Conservation (phyloP, 2,329 filamentous ascomycete genomes). For the Trichoderma sp. region DNA sequence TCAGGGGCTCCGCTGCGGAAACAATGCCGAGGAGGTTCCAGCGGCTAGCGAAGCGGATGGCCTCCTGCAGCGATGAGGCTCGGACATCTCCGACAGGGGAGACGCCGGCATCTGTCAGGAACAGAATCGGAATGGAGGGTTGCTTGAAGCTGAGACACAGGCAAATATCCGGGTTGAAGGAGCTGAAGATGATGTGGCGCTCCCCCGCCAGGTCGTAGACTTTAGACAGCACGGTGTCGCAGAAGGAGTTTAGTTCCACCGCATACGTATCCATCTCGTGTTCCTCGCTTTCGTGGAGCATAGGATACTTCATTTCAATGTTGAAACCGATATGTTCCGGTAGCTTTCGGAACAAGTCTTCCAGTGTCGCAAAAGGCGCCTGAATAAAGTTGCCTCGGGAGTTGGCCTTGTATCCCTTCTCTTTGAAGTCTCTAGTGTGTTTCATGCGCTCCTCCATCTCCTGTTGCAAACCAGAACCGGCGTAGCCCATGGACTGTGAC, state of each 20-base stretch:
- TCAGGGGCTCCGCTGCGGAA: constrained; percentile 81
- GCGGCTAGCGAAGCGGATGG: constrained; percentile 86
- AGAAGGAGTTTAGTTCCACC: constrained; percentile 94
- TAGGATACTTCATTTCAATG: constrained; percentile 99
- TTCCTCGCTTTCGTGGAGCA: constrained; percentile 93
- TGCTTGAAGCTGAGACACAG: constrained; percentile 95
- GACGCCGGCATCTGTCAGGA: constrained; percentile 88
- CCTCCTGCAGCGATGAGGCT: constrained; percentile 90
- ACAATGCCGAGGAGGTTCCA: constrained; percentile 97
- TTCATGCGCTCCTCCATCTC: constrained; percentile 83
- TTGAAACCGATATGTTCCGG: constrained; percentile 89
- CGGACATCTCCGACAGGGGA: constrained; percentile 81
- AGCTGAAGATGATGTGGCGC: constrained; percentile 95
- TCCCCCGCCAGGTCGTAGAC: constrained; percentile 83
- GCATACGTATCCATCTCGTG: constrained; percentile 97
- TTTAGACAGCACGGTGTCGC: constrained; percentile 86
- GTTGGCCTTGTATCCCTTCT: constrained; percentile 94
- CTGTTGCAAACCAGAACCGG: constrained; percentile 38
- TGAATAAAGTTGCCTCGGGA: constrained; percentile 93
- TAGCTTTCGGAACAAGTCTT: constrained; percentile 86
- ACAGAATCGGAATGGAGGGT: constrained; percentile 92
- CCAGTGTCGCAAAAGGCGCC: constrained; percentile 90
- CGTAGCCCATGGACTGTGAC: constrained; percentile 58
- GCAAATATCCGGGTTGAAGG: constrained; percentile 97
- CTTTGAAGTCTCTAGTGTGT: constrained; percentile 92